Conservation (phyloP, 352 stramenopile genomes). For the Phytophthora hibernalis region DNA sequence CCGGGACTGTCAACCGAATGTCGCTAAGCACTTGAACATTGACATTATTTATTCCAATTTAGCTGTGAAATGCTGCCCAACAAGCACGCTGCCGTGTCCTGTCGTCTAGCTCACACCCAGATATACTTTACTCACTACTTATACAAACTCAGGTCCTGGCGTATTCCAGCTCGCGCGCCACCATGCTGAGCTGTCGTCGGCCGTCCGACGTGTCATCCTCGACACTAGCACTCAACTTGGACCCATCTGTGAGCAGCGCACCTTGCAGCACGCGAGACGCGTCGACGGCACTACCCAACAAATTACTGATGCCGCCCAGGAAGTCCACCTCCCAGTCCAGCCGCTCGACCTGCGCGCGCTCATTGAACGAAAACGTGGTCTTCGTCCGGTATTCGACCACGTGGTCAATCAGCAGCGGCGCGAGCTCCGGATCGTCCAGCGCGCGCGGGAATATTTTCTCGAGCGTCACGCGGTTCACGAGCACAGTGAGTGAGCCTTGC, state of each 20-base stretch:
- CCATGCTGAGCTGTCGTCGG: slow-evolving; percentile 23
- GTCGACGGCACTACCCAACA: slow-evolving; percentile 39
- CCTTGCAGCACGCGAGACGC: slow-evolving; percentile 35
- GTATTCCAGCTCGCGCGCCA: slow-evolving; percentile 22
- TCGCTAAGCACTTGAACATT: not conserved
- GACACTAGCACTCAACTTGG: slow-evolving; percentile 34
- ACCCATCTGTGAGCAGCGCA: slow-evolving; percentile 39
- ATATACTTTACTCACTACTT: slow-evolving; percentile 9
- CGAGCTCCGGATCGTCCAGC: slow-evolving; percentile 48
- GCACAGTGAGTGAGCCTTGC: slow-evolving; percentile 39
- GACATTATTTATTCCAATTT: not conserved
- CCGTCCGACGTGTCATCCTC: slow-evolving; percentile 36
- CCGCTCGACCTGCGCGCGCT: slow-evolving; percentile 48
- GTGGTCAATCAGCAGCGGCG: slow-evolving; percentile 39
- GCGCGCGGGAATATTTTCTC: slow-evolving; percentile 56
- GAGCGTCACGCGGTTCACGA: slow-evolving; percentile 46
- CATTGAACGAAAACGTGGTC: slow-evolving; percentile 54
- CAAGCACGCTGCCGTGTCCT: not conserved
- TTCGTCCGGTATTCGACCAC: slow-evolving; percentile 48
- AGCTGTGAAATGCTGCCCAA: not conserved
- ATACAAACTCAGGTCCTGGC: slow-evolving; percentile 19
- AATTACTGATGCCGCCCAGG: slow-evolving; percentile 40
- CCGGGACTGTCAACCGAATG: not conserved
- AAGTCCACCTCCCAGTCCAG: slow-evolving; percentile 56
- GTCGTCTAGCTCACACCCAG: not conserved